phyloP scores from a whole-genome alignment of 2,329 filamentous ascomycete species.

The Aspergillus piperis region DNA sequence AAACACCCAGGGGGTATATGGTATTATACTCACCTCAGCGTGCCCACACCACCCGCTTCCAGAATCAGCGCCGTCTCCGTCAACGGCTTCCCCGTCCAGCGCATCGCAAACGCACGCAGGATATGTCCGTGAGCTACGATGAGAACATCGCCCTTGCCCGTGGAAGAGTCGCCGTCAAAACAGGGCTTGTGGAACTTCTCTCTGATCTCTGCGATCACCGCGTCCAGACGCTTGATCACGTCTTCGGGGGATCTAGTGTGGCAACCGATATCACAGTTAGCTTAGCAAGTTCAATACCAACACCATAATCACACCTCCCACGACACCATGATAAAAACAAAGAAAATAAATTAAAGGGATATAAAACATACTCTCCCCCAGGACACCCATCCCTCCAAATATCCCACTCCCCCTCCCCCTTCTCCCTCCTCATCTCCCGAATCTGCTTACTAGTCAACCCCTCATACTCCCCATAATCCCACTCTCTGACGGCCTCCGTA shows the following conservation, averaged over 20 bases:
- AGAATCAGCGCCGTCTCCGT: conserved; percentile 76
- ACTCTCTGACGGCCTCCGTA: conserved; percentile 71
- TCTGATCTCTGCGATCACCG: conserved; percentile 73
- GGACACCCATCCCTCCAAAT: conserved; percentile 90
- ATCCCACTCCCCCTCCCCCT: conserved; percentile 69
- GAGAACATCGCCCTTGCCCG: conserved; percentile 63
- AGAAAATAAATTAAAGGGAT: no score
- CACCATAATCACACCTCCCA: background rate
- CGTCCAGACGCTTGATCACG: conserved; percentile 71
- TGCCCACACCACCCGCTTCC: conserved; percentile 85
- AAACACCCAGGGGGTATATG: background rate
- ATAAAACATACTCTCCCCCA: conserved; percentile 66
- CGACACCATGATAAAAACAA: no score
- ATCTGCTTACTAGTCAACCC: conserved; percentile 75
- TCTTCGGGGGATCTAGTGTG: conserved; percentile 65
- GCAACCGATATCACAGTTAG: background rate
- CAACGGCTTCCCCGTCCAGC: conserved; percentile 76
- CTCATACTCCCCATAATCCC: conserved; percentile 88
- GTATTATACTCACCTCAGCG: conserved; percentile 61
- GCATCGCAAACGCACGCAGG: conserved; percentile 80
- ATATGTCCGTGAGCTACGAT: conserved; percentile 92
- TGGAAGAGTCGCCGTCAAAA: conserved; percentile 54
- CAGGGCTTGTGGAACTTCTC: conserved; percentile 63
- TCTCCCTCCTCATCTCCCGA: conserved; percentile 55
- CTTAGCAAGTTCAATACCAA: background rate